These are phyloP conservation scores for Botrytis deweyae DNA, from an alignment of 2,329 filamentous ascomycete genomes.

Conservation along the genomic window DNA sequence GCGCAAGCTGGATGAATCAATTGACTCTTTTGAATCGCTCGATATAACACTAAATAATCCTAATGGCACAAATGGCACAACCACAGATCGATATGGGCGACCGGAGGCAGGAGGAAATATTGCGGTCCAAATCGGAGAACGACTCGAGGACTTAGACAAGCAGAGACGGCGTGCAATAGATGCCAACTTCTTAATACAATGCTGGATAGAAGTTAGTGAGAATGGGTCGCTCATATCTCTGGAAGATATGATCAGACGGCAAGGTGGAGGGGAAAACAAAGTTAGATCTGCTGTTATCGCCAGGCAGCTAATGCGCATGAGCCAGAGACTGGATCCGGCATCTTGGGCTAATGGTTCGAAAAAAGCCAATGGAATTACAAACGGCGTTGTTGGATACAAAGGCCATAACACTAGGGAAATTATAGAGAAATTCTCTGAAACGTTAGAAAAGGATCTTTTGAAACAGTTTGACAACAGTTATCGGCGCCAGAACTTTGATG, in stretches of 20 bases:
- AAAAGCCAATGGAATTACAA: slow-evolving; percentile 51
- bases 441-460: slow-evolving; percentile 88
- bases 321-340: slow-evolving; percentile 78
- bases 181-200: slow-evolving; percentile 92
- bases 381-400: slow-evolving; percentile 46
- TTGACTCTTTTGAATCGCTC: slow-evolving; percentile 86
- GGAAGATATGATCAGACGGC: slow-evolving; percentile 76
- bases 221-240: slow-evolving; percentile 82
- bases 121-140: slow-evolving; percentile 91
- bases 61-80: slow-evolving; percentile 44
- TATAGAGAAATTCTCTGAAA: slow-evolving; percentile 95
- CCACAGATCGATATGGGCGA: slow-evolving; percentile 48
- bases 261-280: slow-evolving; percentile 85
- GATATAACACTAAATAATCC: slow-evolving; percentile 76
- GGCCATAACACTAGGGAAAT: slow-evolving; percentile 73
- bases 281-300: slow-evolving; percentile 93
- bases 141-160: slow-evolving; percentile 88
- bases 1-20: slow-evolving; percentile 85
- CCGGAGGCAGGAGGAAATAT: slow-evolving; percentile 72
- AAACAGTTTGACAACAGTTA: slow-evolving; percentile 98
- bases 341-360: slow-evolving; percentile 65
- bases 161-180: slow-evolving; percentile 88
- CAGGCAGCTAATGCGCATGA: slow-evolving; percentile 89
- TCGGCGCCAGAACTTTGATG: slow-evolving; percentile 89
- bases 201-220: slow-evolving; percentile 94